These are phyloP conservation scores for Brettanomyces custersianus DNA, from an alignment of 805 yeast genomes.

Conservation along the genomic window DNA sequence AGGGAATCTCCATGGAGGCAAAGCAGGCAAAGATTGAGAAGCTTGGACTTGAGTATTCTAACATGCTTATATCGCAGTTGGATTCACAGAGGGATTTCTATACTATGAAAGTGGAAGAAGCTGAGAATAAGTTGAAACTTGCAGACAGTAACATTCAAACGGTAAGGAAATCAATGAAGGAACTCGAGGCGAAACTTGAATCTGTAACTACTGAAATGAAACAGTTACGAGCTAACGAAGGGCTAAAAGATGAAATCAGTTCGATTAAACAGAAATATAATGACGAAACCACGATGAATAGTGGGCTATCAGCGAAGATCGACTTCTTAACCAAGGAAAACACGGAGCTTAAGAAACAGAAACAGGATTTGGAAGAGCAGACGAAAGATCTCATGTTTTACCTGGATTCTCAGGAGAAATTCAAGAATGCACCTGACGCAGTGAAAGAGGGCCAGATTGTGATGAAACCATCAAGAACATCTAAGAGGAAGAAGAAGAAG, in stretches of 20 bases:
- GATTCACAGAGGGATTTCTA: slow-evolving; percentile 82
- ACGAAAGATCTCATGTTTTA: slow-evolving; percentile 74
- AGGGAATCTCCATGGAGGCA: slow-evolving; percentile 5
- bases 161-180: slow-evolving; percentile 21
- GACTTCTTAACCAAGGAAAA: slow-evolving; percentile 27
- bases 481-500: slow-evolving; percentile 5
- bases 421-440: slow-evolving; percentile 63
- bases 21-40: slow-evolving; percentile 40
- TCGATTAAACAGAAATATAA: slow-evolving; percentile 21
- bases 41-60: slow-evolving; percentile 71
- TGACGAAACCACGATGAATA: slow-evolving; percentile 40
- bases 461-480: slow-evolving; percentile 21
- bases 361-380: slow-evolving; percentile 49
- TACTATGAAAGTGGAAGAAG: slow-evolving; percentile 40
- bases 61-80: slow-evolving; percentile 66
- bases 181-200: not conserved
- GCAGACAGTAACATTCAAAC: slow-evolving; percentile 16
- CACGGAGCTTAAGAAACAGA: slow-evolving; percentile 28
- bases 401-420: slow-evolving; percentile 63
- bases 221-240: slow-evolving; percentile 9
- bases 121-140: slow-evolving; percentile 12
- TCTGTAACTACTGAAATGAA: slow-evolving; percentile 4
- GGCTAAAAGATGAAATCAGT: slow-evolving; percentile 12
- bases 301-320: slow-evolving; percentile 31
- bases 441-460: slow-evolving; percentile 63